Evolutionary conservation across 2,329 filamentous ascomycete genomes (phyloP).

Genomic region (Arthrobotrys entomopaga): DNA sequence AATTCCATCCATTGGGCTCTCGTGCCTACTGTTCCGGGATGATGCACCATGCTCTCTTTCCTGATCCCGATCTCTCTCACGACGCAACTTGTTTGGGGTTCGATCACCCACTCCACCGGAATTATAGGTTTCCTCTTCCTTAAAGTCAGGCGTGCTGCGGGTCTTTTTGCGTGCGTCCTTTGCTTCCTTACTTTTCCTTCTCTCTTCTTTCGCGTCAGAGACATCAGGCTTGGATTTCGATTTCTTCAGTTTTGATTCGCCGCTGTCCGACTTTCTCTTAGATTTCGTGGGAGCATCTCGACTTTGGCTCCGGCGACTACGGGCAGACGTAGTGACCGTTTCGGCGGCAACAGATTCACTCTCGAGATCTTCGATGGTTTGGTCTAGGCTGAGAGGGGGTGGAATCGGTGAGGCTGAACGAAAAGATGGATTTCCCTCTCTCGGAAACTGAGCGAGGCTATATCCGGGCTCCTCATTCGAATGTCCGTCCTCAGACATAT

Average conservation of each 20-base stretch:
- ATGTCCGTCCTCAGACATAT: conserved; percentile 77
- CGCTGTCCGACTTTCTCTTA: conserved; percentile 49
- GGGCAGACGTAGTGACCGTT: conserved; percentile 43
- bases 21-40: conserved; percentile 38
- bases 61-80: conserved; percentile 22
- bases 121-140: conserved; percentile 41
- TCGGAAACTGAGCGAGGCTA: conserved; percentile 93
- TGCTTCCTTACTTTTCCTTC: conserved; percentile 30
- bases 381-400: conserved; percentile 70
- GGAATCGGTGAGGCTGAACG: conserved; percentile 95
- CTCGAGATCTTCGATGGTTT: conserved; percentile 31
- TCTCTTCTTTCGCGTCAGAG: conserved; percentile 39
- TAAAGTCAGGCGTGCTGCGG: conserved; percentile 48
- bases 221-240: conserved; percentile 48
- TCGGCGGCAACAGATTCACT: conserved; percentile 41
- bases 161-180: conserved; percentile 48
- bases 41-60: conserved; percentile 39
- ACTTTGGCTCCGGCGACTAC: conserved; percentile 43
- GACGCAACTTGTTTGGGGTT: conserved; percentile 33
- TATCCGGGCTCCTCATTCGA: conserved; percentile 92
- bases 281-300: conserved; percentile 36
- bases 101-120: conserved; percentile 29
- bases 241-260: conserved; percentile 35
- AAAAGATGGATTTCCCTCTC: conserved; percentile 94
- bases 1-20: conserved; percentile 15